These are phyloP conservation scores for Sarcomyxa edulis DNA, from an alignment of 768 basidiomycete genomes.

Conservation along the genomic window DNA sequence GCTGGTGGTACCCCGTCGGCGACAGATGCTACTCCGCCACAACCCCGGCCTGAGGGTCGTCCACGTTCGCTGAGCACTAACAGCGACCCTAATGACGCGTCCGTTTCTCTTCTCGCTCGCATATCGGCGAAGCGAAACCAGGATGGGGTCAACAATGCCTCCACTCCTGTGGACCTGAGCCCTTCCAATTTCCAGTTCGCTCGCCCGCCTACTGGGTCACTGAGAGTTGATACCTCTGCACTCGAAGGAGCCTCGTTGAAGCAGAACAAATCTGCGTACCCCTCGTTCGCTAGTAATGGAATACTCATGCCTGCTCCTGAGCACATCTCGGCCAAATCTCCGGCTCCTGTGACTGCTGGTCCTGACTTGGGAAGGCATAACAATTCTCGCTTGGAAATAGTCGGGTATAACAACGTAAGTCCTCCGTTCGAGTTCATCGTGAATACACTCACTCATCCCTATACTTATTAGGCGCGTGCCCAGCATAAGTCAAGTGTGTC, in stretches of 20 bases:
- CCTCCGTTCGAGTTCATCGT: slow-evolving; percentile 3
- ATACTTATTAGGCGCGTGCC: slow-evolving; percentile 31
- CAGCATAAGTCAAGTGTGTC: slow-evolving; percentile 41
- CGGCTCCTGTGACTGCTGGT: slow-evolving; percentile 79
- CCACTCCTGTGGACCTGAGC: slow-evolving; percentile 54
- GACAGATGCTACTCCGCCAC: slow-evolving; percentile 42
- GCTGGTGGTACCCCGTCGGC: slow-evolving; percentile 29
- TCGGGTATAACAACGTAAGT: slow-evolving; percentile 65
- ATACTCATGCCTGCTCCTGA: slow-evolving; percentile 56
- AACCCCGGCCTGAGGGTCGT: slow-evolving; percentile 49
- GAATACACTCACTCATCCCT: not conserved
- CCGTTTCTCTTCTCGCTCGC: slow-evolving; percentile 70
- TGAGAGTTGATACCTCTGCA: slow-evolving; percentile 71
- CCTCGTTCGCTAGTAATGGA: slow-evolving; percentile 57
- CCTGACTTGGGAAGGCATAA: slow-evolving; percentile 81
- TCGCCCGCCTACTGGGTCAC: slow-evolving; percentile 62
- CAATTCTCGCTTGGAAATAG: slow-evolving; percentile 65
- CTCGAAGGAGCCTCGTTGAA: slow-evolving; percentile 52
- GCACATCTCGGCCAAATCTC: slow-evolving; percentile 57
- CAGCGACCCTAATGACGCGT: slow-evolving; percentile 74
- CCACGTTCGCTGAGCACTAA: slow-evolving; percentile 68
- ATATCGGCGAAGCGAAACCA: slow-evolving; percentile 65
- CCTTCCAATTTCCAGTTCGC: slow-evolving; percentile 45
- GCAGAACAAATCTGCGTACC: slow-evolving; percentile 87
- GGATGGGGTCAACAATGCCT: slow-evolving; percentile 32